phyloP scores from a whole-genome alignment of 106 monocot genomes.

The Dendrobium chrysotoxum region DNA sequence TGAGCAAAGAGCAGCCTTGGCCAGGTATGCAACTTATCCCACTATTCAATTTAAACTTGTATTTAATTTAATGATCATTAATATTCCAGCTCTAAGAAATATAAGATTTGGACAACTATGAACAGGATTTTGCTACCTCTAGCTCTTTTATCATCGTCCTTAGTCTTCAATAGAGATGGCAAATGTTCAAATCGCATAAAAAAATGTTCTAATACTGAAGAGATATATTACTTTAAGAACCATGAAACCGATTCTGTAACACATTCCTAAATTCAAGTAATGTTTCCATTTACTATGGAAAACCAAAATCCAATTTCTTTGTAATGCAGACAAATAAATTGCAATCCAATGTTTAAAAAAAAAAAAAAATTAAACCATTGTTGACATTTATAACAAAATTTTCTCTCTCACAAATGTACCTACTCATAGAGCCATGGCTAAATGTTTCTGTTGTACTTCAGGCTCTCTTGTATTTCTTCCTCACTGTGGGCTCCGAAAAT shows the following conservation, averaged over 20 bases:
- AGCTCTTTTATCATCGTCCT: neutral
- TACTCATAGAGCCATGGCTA: neutral
- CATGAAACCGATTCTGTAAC: neutral
- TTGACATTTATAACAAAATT: too few relatives aligned
- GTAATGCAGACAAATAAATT: neutral
- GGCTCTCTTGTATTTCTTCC: neutral
- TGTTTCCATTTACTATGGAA: neutral
- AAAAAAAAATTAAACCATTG: too few relatives aligned
- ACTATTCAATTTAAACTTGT: neutral
- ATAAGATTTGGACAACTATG: neutral
- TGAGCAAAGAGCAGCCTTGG: slow-evolving; percentile 75
- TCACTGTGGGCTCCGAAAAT: too few relatives aligned
- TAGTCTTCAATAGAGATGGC: too few relatives aligned
- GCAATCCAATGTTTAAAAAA: too few relatives aligned
- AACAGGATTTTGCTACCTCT: neutral
- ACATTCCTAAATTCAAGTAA: neutral
- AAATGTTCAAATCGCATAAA: too few relatives aligned
- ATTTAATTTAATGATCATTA: neutral
- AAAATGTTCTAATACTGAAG: neutral
- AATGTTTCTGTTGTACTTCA: neutral
- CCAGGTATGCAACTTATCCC: slow-evolving; percentile 40
- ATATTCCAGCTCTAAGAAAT: neutral
- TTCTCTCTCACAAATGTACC: too few relatives aligned
- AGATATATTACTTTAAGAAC: neutral
- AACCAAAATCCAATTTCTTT: neutral